phyloP scores from a whole-genome alignment of 148 eudicot genomes.

The Salicornia ramosissima region DNA sequence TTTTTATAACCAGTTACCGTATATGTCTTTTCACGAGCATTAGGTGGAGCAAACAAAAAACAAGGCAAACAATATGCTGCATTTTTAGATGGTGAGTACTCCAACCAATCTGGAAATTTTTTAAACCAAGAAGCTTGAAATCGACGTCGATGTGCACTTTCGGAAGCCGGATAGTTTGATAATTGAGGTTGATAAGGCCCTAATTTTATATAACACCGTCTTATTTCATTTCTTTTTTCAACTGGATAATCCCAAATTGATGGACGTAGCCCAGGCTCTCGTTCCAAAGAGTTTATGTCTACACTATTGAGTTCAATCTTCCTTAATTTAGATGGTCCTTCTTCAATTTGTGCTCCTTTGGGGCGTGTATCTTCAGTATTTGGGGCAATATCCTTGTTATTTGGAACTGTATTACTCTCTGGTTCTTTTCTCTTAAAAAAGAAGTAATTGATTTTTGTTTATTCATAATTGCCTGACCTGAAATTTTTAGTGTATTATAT shows the following conservation, averaged over 20 bases:
- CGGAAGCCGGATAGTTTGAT: too few relatives aligned
- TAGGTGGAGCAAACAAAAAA: neutral
- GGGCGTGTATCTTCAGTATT: neutral
- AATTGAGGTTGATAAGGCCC: neutral
- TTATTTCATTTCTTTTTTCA: neutral
- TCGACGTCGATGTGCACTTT: too few relatives aligned
- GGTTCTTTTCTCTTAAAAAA: too few relatives aligned
- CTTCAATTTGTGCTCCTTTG: neutral
- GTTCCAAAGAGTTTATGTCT: neutral
- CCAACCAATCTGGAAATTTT: too few relatives aligned
- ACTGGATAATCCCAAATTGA: neutral
- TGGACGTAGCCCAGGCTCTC: constrained; percentile 1
- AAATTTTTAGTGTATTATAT: too few relatives aligned
- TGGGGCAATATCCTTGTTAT: too few relatives aligned
- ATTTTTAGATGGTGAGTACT: constrained; percentile 6
- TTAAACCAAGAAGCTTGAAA: too few relatives aligned
- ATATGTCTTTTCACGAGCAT: neutral
- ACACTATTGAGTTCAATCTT: neutral
- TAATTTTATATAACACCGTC: neutral
- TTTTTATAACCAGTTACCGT: neutral
- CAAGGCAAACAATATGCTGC: neutral
- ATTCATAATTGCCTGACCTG: too few relatives aligned
- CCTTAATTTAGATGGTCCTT: neutral
- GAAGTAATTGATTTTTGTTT: too few relatives aligned
- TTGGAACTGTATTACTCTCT: too few relatives aligned